Evolutionary conservation across 495 filamentous ascomycete genomes (phyloP).

Genomic region (Evansstolkia leycettana): DNA sequence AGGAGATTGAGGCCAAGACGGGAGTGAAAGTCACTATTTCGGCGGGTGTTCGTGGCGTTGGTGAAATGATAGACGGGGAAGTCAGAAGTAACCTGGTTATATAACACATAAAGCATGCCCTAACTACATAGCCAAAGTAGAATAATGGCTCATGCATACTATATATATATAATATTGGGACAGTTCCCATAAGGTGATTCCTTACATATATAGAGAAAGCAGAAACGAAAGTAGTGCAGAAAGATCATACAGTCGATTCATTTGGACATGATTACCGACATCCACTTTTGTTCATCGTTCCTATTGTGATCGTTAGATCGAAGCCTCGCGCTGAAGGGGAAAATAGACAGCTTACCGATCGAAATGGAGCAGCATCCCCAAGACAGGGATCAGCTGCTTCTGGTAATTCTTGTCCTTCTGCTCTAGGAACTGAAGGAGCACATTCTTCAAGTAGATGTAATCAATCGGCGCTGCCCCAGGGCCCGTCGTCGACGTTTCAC

Average conservation of each 20-base stretch:
- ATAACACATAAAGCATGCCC: too few relatives aligned
- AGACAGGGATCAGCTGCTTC: conserved; percentile 79
- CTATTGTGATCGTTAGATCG: conserved; percentile 23
- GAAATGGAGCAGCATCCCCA: conserved; percentile 85
- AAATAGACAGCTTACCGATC: conserved; percentile 52
- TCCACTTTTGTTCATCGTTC: conserved; percentile 82
- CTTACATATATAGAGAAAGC: too few relatives aligned
- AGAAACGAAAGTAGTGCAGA: too few relatives aligned
- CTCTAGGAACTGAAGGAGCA: conserved; percentile 88
- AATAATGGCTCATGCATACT: too few relatives aligned
- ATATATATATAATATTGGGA: too few relatives aligned
- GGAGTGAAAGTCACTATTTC: too few relatives aligned
- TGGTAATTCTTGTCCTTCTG: conserved; percentile 86
- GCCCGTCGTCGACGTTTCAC: conserved; percentile 24
- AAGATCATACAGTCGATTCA: conserved; percentile 3
- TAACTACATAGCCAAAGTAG: too few relatives aligned
- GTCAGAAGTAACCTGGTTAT: too few relatives aligned
- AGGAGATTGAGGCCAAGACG: too few relatives aligned
- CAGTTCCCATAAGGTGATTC: too few relatives aligned
- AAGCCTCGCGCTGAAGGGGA: not conserved
- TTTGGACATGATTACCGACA: conserved; percentile 56
- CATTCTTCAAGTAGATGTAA: conserved; percentile 87
- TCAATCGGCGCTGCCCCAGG: conserved; percentile 38
- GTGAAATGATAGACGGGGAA: too few relatives aligned
- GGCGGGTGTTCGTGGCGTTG: too few relatives aligned